Evolutionary conservation across 2,329 filamentous ascomycete genomes (phyloP).

Genomic region (Cadophora malorum): DNA sequence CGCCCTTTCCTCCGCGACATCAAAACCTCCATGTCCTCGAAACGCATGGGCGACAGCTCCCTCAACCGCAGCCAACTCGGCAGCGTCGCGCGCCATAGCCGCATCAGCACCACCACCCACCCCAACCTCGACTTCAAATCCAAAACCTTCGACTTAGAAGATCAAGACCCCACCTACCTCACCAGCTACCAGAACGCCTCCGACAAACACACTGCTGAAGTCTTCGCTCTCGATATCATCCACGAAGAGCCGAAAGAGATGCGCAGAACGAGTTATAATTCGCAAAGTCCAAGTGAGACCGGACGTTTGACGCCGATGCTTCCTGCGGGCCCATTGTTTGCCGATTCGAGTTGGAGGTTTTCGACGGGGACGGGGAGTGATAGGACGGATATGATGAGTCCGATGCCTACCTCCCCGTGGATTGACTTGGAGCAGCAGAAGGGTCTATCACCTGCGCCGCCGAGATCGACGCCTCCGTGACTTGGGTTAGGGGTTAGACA

Average conservation of each 20-base stretch:
- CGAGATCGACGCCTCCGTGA: background rate
- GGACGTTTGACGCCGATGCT: slow-evolving; percentile 5
- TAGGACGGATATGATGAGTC: slow-evolving; percentile 7
- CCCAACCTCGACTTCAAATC: background rate
- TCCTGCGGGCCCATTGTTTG: background rate
- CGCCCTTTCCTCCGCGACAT: slow-evolving; percentile 54
- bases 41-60: background rate
- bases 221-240: slow-evolving; percentile 5
- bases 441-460: slow-evolving; percentile 8
- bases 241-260: slow-evolving; percentile 6
- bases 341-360: background rate
- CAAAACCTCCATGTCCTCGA: slow-evolving; percentile 48
- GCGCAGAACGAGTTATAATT: background rate
- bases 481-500: background rate
- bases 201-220: background rate
- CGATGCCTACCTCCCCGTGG: background rate
- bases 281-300: slow-evolving; percentile 8
- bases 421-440: slow-evolving; percentile 5
- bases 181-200: background rate
- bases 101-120: background rate
- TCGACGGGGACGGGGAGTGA: background rate
- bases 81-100: background rate
- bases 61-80: slow-evolving; percentile 1
- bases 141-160: background rate
- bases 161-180: background rate